Conservation (phyloP, 768 basidiomycete genomes). For the Vishniacozyma victoriae region DNA sequence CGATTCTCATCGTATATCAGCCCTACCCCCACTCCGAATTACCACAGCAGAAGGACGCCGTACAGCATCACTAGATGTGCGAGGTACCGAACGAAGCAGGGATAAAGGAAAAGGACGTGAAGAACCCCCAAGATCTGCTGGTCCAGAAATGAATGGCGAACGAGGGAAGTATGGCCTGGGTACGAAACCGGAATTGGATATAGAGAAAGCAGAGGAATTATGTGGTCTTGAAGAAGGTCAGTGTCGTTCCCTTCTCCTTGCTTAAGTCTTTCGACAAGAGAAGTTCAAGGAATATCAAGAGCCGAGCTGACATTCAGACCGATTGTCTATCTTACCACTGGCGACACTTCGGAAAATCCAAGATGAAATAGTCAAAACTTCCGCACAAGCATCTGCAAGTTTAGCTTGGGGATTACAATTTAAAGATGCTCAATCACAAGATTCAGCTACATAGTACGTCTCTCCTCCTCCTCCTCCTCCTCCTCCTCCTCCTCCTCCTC, state of each 20-base stretch:
- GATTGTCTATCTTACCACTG: constrained; percentile 65
- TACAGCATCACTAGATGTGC: constrained; percentile 6
- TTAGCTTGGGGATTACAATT: constrained; percentile 77
- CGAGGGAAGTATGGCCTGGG: constrained; percentile 57
- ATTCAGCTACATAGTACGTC: constrained; percentile 41
- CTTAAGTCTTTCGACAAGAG: background rate
- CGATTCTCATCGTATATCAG: constrained; percentile 36
- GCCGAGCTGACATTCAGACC: constrained; percentile 52
- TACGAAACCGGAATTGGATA: constrained; percentile 68
- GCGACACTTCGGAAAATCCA: constrained; percentile 62
- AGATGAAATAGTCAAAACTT: constrained; percentile 63
- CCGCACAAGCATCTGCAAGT: constrained; percentile 65
- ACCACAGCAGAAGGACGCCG: constrained; percentile 54
- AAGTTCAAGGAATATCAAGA: background rate
- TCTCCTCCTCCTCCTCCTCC: background rate
- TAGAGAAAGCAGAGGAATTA: constrained; percentile 59
- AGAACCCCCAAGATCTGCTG: constrained; percentile 12
- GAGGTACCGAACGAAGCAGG: constrained; percentile 4
- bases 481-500: background rate
- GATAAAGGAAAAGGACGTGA: constrained; percentile 51
- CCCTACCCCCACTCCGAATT: constrained; percentile 72
- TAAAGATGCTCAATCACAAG: constrained; percentile 41
- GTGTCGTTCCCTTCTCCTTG: background rate
- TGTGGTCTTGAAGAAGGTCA: constrained; percentile 64
- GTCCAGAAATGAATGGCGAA: background rate